These are phyloP conservation scores for Isoetes engelmannii DNA, from an alignment of 83 land plant species.

Conservation along the genomic window DNA sequence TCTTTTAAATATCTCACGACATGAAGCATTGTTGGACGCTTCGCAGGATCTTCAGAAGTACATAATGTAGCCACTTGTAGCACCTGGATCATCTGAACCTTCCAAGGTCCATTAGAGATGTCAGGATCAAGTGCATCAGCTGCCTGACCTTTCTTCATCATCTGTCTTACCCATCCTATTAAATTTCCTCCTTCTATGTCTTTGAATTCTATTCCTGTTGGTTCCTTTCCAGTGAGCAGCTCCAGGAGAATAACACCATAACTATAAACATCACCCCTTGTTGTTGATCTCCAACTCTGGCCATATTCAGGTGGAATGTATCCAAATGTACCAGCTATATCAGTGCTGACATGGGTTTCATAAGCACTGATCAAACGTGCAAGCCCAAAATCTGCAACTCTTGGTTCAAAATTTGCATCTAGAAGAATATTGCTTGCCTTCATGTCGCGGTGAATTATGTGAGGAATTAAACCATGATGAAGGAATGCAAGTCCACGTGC, in stretches of 20 bases:
- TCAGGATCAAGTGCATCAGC: conserved; percentile 42
- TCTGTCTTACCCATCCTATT: conserved; percentile 57
- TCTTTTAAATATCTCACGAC: conserved; percentile 53
- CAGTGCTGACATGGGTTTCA: conserved; percentile 42
- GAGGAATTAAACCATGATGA: conserved; percentile 37
- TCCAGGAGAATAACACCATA: conserved; percentile 86
- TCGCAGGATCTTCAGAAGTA: conserved; percentile 52
- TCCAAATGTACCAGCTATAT: conserved; percentile 41
- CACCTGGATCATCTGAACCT: conserved; percentile 42
- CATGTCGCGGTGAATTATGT: conserved; percentile 40
- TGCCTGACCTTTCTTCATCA: conserved; percentile 34
- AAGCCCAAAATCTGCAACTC: conserved; percentile 39
- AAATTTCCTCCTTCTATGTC: conserved; percentile 62
- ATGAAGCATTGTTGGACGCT: conserved; percentile 54
- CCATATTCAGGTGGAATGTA: conserved; percentile 62
- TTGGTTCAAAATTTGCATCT: conserved; percentile 34
- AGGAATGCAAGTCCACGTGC: conserved; percentile 37
- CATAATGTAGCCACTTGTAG: conserved; percentile 42
- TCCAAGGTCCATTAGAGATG: conserved; percentile 25
- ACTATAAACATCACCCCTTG: conserved; percentile 80
- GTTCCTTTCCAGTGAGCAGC: conserved; percentile 66
- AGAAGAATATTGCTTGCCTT: conserved; percentile 40
- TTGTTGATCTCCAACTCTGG: conserved; percentile 58
- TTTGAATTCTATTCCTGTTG: conserved; percentile 53
- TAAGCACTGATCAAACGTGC: conserved; percentile 39